Conservation (phyloP, 2,329 filamentous ascomycete species). For the Phaeosphaeria sp. region DNA sequence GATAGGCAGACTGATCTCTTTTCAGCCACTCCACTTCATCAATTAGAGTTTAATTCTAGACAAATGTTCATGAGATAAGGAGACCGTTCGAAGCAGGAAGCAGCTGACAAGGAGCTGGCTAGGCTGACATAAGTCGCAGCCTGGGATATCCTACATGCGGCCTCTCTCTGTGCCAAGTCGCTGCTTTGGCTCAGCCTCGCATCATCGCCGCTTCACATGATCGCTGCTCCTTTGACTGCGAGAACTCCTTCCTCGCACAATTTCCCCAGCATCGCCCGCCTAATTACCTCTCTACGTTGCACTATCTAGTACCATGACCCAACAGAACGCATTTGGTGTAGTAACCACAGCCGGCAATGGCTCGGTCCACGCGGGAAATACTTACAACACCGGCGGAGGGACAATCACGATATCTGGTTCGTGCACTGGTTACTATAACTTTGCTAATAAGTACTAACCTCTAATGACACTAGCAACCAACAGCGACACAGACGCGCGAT, state of each 20-base stretch:
- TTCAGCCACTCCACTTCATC: background rate
- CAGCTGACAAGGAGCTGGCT: background rate
- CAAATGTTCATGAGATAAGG: too few relatives aligned
- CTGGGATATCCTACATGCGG: background rate
- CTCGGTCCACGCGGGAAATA: background rate
- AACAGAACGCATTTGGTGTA: background rate
- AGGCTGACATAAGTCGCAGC: background rate
- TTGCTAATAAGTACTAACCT: background rate
- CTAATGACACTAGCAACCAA: constrained; percentile 2
- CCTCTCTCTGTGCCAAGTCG: background rate
- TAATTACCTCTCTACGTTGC: background rate
- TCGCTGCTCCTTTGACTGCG: too few relatives aligned
- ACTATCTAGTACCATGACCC: background rate
- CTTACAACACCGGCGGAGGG: background rate
- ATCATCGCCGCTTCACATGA: background rate
- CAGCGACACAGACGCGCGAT: background rate
- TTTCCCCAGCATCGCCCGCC: too few relatives aligned
- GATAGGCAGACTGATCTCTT: too few relatives aligned
- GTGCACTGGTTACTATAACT: constrained; percentile 4
- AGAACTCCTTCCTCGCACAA: background rate
- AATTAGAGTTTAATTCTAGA: background rate
- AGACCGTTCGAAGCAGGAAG: background rate
- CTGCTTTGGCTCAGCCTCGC: background rate
- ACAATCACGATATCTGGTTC: background rate
- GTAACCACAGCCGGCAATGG: background rate